These are phyloP conservation scores for Lenwebbia sp. DNA, from an alignment of 345 rosid genomes.

Conservation along the genomic window DNA sequence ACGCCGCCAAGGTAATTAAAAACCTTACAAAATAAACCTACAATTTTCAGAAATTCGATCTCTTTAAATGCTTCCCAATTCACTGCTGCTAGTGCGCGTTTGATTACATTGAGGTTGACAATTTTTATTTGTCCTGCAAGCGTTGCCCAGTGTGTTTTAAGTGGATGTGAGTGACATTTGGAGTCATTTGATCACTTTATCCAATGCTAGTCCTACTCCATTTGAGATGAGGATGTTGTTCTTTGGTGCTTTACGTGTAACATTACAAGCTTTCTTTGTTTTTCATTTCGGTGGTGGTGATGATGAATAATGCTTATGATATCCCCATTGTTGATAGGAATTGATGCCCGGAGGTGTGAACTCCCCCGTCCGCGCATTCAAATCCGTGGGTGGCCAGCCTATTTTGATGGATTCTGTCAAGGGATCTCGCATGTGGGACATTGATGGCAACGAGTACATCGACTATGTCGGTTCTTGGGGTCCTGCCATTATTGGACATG, in stretches of 20 bases:
- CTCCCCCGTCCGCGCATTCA: slow-evolving; percentile 95
- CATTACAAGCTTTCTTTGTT: background rate
- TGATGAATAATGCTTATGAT: background rate
- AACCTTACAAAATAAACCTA: background rate
- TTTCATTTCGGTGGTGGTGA: background rate
- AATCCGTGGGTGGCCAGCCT: slow-evolving; percentile 95
- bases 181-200: background rate
- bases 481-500: slow-evolving; percentile 95
- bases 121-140: background rate
- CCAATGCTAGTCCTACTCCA: background rate
- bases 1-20: slow-evolving; percentile 53
- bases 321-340: slow-evolving; percentile 25
- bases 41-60: background rate
- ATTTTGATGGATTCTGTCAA: slow-evolving; percentile 78
- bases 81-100: background rate
- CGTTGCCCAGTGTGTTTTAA: background rate
- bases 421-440: slow-evolving; percentile 93
- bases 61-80: background rate
- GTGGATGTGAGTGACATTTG: background rate
- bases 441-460: slow-evolving; percentile 89
- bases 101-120: background rate
- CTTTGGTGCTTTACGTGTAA: background rate
- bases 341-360: slow-evolving; percentile 97
- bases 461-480: slow-evolving; percentile 99
- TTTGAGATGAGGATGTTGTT: background rate